Percentiles rank a stretch among this genome's conserved stretches.
Evolutionary conservation across 2,329 filamentous ascomycete species (phyloP).

Genomic region (Aspergillus aculeatinus): DNA sequence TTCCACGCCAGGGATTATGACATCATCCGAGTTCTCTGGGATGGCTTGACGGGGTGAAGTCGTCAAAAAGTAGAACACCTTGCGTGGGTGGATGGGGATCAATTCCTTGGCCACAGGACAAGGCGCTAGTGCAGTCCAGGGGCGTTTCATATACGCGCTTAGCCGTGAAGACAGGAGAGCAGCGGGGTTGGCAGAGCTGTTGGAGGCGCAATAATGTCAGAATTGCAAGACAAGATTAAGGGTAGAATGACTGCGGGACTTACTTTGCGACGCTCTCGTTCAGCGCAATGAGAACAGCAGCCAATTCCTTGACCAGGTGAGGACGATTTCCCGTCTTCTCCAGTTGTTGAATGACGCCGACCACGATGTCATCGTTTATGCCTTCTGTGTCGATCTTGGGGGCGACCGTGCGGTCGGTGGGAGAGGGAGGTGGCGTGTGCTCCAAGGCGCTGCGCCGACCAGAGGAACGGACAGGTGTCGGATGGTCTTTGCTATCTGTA

Average conservation of each 20-base stretch:
- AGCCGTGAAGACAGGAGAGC: slow-evolving; percentile 93
- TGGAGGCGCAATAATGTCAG: slow-evolving; percentile 23
- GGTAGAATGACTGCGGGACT: slow-evolving; percentile 41
- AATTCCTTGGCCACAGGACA: slow-evolving; percentile 93
- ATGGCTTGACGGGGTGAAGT: slow-evolving; percentile 82
- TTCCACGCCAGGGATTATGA: slow-evolving; percentile 49
- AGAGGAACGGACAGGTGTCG: slow-evolving; percentile 23
- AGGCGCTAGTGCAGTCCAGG: slow-evolving; percentile 73
- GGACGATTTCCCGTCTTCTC: slow-evolving; percentile 88
- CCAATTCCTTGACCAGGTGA: slow-evolving; percentile 91
- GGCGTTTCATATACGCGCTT: slow-evolving; percentile 82
- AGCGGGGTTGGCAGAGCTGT: slow-evolving; percentile 89
- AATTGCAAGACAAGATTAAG: slow-evolving; percentile 8
- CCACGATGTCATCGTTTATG: slow-evolving; percentile 93
- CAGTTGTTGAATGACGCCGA: slow-evolving; percentile 82
- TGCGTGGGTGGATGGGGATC: slow-evolving; percentile 85
- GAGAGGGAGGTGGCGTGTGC: slow-evolving; percentile 78
- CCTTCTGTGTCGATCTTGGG: slow-evolving; percentile 72
- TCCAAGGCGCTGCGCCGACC: slow-evolving; percentile 57
- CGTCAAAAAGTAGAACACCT: slow-evolving; percentile 94
- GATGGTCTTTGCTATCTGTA: slow-evolving; percentile 29
- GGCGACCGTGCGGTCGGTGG: slow-evolving; percentile 51
- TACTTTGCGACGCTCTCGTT: slow-evolving; percentile 90
- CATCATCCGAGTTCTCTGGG: slow-evolving; percentile 61
- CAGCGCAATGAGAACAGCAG: slow-evolving; percentile 70